Evolutionary conservation across 176 grass and related monocot genomes (phyloP), one percentile per base, ranked within the genome.

Genomic region (Aechmea fasciata): DNA sequence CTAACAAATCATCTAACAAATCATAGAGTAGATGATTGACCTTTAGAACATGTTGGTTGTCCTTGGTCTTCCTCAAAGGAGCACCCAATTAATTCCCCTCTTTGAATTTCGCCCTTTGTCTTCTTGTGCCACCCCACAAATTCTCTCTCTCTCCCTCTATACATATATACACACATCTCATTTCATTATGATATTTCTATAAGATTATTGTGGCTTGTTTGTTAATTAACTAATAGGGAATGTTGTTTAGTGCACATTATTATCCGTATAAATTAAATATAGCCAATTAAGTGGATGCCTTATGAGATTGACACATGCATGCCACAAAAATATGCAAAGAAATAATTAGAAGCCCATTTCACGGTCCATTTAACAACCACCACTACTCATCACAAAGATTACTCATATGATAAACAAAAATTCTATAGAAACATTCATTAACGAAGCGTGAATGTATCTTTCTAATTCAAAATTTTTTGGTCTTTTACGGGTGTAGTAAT

Each of bases 21-120:
- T 11, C 29, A 48, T n/a, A 47, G 13, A 67, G 10, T 67, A 67
- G 33, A 19, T n/a, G 8, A 15, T 49, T 67, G 65, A 67, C 65
- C 14, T 48, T 48, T 67, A 14, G 3, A n/a, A 19, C 33, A 20
- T 2, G 1, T 15, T n/a, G 33, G 64, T 67, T 6, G 1, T 2
- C 47, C 25, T 47, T 49, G 13, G 13, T 20, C 33, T 47, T 15
- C 64, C 14, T n/a, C 7, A 22, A 59, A 59, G 14, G 55, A 59
- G 33, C 33, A 41, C 33, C 10, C 52, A 55, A 55, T 61, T 10
- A 9, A 19, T 61, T 19, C 10, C 20, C 55, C 55, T 61, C n/a
- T 55, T 55, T 61, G 17, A 19, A 61, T 61, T 61, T 61, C 20
- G 55, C n/a, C 17, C 55, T 61, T n/a, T 61, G 55, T 61, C 55